These are phyloP conservation scores for Termitomyces sp. DNA, from an alignment of 768 basidiomycete species.

Conservation along the genomic window DNA sequence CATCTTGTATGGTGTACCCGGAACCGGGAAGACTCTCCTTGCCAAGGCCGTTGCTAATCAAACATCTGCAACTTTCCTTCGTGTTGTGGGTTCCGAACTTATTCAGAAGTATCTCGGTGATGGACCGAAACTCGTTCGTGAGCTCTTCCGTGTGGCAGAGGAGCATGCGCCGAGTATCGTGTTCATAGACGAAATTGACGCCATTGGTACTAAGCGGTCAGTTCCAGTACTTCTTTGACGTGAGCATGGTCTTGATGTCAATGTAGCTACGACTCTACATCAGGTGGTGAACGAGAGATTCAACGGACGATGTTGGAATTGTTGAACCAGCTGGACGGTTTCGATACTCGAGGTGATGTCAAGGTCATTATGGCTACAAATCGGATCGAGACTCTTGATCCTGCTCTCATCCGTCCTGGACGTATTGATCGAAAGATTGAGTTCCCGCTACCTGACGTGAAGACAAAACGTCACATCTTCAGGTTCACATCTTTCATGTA, in stretches of 20 bases:
- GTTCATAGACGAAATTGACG: conserved; percentile 99
- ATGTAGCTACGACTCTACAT: conserved; percentile 91
- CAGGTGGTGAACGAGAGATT: conserved; percentile 98
- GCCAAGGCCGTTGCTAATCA: conserved; percentile 98
- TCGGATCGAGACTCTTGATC: conserved; percentile 94
- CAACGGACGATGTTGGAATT: conserved; percentile 99
- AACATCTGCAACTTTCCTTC: conserved; percentile 96
- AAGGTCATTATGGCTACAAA: conserved; percentile 99
- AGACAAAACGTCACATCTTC: conserved; percentile 99
- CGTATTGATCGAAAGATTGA: conserved; percentile 99
- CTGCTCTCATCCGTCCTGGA: conserved; percentile 95
- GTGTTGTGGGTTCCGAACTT: conserved; percentile 95
- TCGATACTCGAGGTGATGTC: conserved; percentile 98
- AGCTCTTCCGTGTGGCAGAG: conserved; percentile 94
- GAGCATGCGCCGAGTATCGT: conserved; percentile 98
- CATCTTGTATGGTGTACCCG: conserved; percentile 97
- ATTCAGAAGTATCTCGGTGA: conserved; percentile 99
- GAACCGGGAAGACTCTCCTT: conserved; percentile 95
- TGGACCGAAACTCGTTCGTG: conserved; percentile 95
- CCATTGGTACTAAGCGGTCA: conserved; percentile 95
- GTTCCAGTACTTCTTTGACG: conserved; percentile 12
- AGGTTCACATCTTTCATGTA: conserved; percentile 36
- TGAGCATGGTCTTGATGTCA: not conserved
- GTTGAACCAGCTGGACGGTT: conserved; percentile 98
- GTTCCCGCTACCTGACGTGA: conserved; percentile 94